Evolutionary conservation across 1,284 basidiomycete genomes (phyloP), one percentile per base, ranked within the genome.

Genomic region (Trichosporon ovoides): DNA sequence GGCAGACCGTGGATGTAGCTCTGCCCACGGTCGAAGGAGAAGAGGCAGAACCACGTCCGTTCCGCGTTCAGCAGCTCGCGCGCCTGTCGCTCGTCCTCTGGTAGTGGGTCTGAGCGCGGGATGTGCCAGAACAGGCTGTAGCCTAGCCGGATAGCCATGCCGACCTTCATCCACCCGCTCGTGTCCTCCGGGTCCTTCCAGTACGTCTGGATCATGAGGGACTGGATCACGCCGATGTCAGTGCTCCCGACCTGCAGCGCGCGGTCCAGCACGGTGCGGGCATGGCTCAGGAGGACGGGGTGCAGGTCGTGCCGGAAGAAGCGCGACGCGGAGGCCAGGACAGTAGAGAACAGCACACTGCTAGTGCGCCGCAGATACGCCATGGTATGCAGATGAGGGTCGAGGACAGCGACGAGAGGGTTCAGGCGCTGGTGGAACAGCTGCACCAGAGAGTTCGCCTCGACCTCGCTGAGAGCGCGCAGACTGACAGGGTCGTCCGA

Each of bases 31-130:
- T 72, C 70, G 46, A 72, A 72, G n/a, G 66, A 68, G 55, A 68
- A 68, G n/a, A 72, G 38, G 50, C 69, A 71, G 53, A 61, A 65
- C 71, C 71, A 73, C 14, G 71, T 72, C 31, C 71, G 53, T 52
- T 73, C 70, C 1, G 62, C 60, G 43, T 73, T 68, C 65, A 72
- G 57, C 0, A 69, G 52, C 56, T 67, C 61, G 40, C 69, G 58
- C 14, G 70, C 69, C n/a, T 60, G 61, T 46, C 53, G 40, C 53
- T 68, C 67, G 46, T 71, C 68, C 0, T 66, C 60, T 0, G 70
- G 70, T 28, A 72, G 40, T 4, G 62, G 64, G 12, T 64, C 57
- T 0, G 36, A 60, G 35, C 68, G 52, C 1, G 65, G 64, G 9
- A 68, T 58, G 56, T 74, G 68, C 66, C 66, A 68, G 49, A 63